phyloP scores from a whole-genome alignment of 2,329 filamentous ascomycete genomes.

The Exophiala alcalophila region DNA sequence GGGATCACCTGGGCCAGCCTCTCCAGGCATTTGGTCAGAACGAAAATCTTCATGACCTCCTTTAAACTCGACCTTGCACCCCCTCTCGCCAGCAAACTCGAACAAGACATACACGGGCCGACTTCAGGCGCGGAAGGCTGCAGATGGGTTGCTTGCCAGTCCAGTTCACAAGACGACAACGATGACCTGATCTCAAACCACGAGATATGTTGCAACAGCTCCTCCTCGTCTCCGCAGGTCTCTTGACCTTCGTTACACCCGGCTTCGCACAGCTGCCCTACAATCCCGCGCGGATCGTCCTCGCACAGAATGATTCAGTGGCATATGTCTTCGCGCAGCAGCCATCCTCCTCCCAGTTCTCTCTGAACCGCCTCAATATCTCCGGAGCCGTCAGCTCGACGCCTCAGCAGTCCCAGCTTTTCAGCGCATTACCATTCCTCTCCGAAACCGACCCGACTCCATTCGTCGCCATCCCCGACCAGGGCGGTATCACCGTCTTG shows the following conservation, averaged over 20 bases:
- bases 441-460: conserved; percentile 49
- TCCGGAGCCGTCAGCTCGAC: conserved; percentile 55
- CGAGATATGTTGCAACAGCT: conserved; percentile 17
- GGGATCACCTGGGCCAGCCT: conserved; percentile 8
- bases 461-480: conserved; percentile 62
- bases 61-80: neutral
- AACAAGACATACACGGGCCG: conserved; percentile 10
- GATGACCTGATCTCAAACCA: conserved; percentile 21
- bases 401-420: conserved; percentile 40
- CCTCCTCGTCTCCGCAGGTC: conserved; percentile 15
- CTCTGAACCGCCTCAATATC: conserved; percentile 65
- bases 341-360: conserved; percentile 45
- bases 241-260: conserved; percentile 22
- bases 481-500: conserved; percentile 70
- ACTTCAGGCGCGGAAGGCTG: conserved; percentile 14
- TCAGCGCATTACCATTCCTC: conserved; percentile 61
- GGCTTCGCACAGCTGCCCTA: conserved; percentile 61
- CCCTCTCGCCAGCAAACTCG: neutral
- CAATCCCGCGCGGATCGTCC: conserved; percentile 69
- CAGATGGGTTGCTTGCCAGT: conserved; percentile 27
- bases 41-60: conserved; percentile 1
- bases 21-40: neutral
- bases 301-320: conserved; percentile 52
- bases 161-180: conserved; percentile 18
- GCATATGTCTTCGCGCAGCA: conserved; percentile 69